Evolutionary conservation across 2,329 filamentous ascomycete genomes (phyloP), one percentile per base, ranked within the genome.

Genomic region (Penicillium sp.): DNA sequence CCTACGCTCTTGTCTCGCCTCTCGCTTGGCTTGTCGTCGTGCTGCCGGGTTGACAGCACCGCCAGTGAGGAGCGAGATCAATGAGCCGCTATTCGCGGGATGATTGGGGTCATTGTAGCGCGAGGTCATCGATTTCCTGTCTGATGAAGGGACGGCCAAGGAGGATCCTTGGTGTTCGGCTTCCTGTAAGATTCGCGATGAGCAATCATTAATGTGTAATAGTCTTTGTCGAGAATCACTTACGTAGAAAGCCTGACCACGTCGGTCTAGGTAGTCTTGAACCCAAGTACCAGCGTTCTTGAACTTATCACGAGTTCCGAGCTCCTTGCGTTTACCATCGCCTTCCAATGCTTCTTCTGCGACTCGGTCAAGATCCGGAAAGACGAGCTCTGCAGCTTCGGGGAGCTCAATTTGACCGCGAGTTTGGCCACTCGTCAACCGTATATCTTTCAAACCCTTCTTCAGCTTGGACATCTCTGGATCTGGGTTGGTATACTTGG

Each of bases 31-130:
- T 26, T 45, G 37, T 47, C 50, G 45, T 40, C 56, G 44, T 4
- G 50, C 30, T 7, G 35, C 10, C 1, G 38, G 49, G 5, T 26
- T 37, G 9, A 61, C 22, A 9, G 28, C 42, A 9, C 64, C 64
- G n/a, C 64, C 61, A 7, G 64, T 64, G 2, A 65, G 12, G 4
- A 59, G 45, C 3, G 64, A 61, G 24, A 64, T 58, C 3, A 65
- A 35, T 8, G 53, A 54, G 26, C 64, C 64, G n/a, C 38, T 65
- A 38, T 62, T 61, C 19, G 59, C 59, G 1, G 63, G 56, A 19
- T 65, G 63, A 9, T 57, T 55, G 12, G 59, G 61, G 24, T 65
- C 61, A 44, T 44, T 61, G 33, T 56, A 63, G n/a, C 64, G 64
- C 1, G 64, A 66, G 35, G 37, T 42, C 17, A 64, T 38, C 33